These are phyloP conservation scores for Pinus albicaulis DNA, from an alignment of 75 land plant species.

Conservation along the genomic window DNA sequence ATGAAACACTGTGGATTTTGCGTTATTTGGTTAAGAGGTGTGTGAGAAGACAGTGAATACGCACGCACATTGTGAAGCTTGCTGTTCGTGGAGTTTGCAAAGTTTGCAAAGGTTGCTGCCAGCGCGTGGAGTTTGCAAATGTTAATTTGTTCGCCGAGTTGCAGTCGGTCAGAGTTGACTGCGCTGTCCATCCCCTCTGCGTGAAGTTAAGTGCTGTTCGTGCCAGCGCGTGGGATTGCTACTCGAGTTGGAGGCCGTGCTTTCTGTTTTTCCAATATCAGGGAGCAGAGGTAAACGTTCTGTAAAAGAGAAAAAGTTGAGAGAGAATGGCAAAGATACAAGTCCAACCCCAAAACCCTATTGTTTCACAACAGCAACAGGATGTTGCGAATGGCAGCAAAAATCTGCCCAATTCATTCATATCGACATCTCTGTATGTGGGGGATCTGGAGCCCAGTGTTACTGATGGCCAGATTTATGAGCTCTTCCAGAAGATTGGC, in stretches of 20 bases:
- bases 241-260: not conserved
- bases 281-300: not conserved
- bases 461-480: conserved; percentile 17
- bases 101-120: no score
- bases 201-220: no score
- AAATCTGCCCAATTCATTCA: conserved; percentile 15
- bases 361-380: not conserved
- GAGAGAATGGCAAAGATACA: conserved; percentile 25
- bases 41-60: no score
- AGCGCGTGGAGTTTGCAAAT: no score
- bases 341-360: conserved; percentile 6
- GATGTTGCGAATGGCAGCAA: not conserved
- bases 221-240: no score
- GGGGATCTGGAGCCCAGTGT: conserved; percentile 57
- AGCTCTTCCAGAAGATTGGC: conserved; percentile 42
- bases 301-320: not conserved
- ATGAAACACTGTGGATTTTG: no score
- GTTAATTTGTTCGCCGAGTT: no score
- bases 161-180: no score
- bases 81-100: no score
- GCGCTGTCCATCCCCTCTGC: no score
- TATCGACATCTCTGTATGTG: conserved; percentile 61
- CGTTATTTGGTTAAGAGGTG: no score
- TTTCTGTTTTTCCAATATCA: not conserved
- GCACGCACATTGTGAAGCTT: no score